phyloP scores from a whole-genome alignment of 805 yeast genomes.

The Candida silvatica region DNA sequence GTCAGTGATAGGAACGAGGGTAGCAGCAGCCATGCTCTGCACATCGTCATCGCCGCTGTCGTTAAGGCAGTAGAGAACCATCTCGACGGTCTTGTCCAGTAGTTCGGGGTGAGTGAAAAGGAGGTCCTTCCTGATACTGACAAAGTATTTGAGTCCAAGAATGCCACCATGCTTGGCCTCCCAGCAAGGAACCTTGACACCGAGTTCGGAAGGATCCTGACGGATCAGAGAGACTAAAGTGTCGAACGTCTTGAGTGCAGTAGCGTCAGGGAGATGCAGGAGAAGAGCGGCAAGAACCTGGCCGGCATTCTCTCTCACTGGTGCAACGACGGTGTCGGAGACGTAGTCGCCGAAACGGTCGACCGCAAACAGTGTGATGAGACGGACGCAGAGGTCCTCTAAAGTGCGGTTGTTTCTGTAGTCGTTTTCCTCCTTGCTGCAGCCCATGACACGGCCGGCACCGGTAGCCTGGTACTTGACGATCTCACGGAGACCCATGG shows the following conservation, averaged over 20 bases:
- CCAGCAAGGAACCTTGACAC: conserved; percentile 60
- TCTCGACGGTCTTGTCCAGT: conserved; percentile 64
- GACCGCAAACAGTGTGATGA: conserved; percentile 79
- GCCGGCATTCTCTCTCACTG: conserved; percentile 94
- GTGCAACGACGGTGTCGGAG: conserved; percentile 96
- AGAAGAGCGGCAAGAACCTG: conserved; percentile 88
- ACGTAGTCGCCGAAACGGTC: conserved; percentile 97
- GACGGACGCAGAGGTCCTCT: conserved; percentile 81
- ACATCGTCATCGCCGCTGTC: conserved; percentile 98
- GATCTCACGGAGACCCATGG: conserved; percentile 84
- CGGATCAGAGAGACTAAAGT: conserved; percentile 62
- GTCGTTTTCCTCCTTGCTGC: conserved; percentile 53
- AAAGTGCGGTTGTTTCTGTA: conserved; percentile 56
- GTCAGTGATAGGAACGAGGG: conserved; percentile 82
- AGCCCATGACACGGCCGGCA: conserved; percentile 74
- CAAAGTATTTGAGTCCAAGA: conserved; percentile 87
- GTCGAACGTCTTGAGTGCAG: conserved; percentile 53
- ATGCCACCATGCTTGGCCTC: conserved; percentile 98
- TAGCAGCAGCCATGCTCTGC: conserved; percentile 93
- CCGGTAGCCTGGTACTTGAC: conserved; percentile 74
- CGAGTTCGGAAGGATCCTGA: conserved; percentile 42
- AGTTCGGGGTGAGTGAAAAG: conserved; percentile 48
- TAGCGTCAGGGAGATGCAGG: conserved; percentile 56
- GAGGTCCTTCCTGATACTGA: conserved; percentile 79
- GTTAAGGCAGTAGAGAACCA: conserved; percentile 86